These are phyloP conservation scores for Psilocybe cubensis DNA, from an alignment of 768 basidiomycete genomes.

Conservation along the genomic window DNA sequence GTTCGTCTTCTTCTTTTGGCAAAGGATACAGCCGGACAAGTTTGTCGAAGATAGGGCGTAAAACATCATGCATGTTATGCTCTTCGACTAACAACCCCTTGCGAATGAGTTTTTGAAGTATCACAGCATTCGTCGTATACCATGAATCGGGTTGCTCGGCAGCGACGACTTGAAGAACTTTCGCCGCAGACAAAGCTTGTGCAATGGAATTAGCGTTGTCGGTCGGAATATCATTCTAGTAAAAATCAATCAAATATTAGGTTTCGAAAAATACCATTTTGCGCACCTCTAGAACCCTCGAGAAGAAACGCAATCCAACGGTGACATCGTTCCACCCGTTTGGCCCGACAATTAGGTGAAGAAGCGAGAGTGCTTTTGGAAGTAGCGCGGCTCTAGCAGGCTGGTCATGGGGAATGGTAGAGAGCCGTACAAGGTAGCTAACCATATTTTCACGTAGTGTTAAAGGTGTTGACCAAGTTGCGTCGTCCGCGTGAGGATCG, in stretches of 20 bases:
- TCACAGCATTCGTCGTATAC: constrained; percentile 71
- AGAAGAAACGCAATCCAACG: constrained; percentile 90
- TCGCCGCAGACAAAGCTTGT: constrained; percentile 79
- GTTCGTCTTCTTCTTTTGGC: constrained; percentile 79
- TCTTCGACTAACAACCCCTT: constrained; percentile 89
- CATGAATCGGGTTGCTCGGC: constrained; percentile 83
- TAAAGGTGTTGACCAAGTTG: constrained; percentile 74
- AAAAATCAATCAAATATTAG: constrained; percentile 4
- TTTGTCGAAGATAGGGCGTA: constrained; percentile 83
- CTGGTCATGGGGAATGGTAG: constrained; percentile 69
- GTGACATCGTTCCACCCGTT: constrained; percentile 91
- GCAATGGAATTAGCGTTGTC: constrained; percentile 62
- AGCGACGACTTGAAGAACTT: constrained; percentile 86
- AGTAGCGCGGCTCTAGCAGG: constrained; percentile 50
- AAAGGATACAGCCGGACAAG: constrained; percentile 78
- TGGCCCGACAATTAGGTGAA: constrained; percentile 81
- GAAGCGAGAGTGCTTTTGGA: constrained; percentile 63
- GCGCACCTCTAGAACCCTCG: constrained; percentile 82
- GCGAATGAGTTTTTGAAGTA: constrained; percentile 82
- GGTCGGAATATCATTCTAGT: constrained; percentile 70
- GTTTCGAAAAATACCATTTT: constrained; percentile 17
- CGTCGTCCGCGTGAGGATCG: constrained; percentile 27
- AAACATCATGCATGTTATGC: constrained; percentile 72
- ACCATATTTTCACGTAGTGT: constrained; percentile 89
- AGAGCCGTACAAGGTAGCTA: constrained; percentile 92